phyloP scores from a whole-genome alignment of 1,284 basidiomycete species.

The Pisolithus thermaeus region DNA sequence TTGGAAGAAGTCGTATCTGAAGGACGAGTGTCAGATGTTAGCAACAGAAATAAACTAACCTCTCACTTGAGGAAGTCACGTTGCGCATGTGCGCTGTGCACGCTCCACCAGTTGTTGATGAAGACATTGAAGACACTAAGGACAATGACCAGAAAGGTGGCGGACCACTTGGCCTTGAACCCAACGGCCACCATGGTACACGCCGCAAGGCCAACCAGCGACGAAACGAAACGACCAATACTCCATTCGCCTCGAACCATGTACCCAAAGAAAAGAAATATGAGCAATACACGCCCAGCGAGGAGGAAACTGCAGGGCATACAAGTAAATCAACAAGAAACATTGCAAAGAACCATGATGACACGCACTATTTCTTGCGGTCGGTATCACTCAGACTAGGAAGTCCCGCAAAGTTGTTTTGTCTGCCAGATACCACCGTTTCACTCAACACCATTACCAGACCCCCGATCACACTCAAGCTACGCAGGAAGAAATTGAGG shows the following conservation, averaged over 20 bases:
- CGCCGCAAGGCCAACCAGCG: constrained; percentile 84
- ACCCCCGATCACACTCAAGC: constrained; percentile 87
- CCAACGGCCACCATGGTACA: constrained; percentile 97
- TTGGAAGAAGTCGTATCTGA: constrained; percentile 90
- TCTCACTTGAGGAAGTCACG: constrained; percentile 93
- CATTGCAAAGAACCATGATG: neutral
- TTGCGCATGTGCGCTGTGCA: constrained; percentile 90
- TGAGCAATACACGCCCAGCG: constrained; percentile 93
- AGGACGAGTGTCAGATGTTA: constrained; percentile 15
- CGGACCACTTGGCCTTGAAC: constrained; percentile 99
- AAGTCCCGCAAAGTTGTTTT: constrained; percentile 88
- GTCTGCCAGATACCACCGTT: constrained; percentile 75
- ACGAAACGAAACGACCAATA: constrained; percentile 79
- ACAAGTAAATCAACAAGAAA: constrained; percentile 4
- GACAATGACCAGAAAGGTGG: constrained; percentile 91
- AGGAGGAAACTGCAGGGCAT: constrained; percentile 76
- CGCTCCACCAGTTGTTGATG: constrained; percentile 98
- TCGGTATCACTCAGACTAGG: constrained; percentile 92
- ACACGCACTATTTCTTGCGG: constrained; percentile 91
- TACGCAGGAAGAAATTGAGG: constrained; percentile 98
- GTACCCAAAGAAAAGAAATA: constrained; percentile 99
- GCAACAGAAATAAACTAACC: constrained; percentile 16
- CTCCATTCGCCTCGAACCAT: constrained; percentile 92
- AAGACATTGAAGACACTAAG: constrained; percentile 95
- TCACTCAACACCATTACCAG: constrained; percentile 98